Evolutionary conservation across 345 rosid species (phyloP), one percentile per base, ranked within the genome.

Genomic region (Jatropha curcas): DNA sequence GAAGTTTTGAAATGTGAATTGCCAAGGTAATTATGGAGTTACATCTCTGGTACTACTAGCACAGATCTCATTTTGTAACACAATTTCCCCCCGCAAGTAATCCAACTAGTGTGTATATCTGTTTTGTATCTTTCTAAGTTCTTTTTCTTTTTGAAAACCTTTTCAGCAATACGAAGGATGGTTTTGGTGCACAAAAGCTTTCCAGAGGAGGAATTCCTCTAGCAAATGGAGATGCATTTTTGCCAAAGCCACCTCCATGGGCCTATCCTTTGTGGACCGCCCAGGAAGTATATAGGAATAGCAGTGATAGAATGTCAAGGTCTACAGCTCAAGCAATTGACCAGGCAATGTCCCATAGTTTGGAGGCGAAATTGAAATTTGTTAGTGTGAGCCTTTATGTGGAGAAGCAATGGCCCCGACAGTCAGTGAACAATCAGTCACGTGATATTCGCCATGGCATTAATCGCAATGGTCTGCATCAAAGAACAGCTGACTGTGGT

Each of bases 181-280:
- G 88, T 71, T 77, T 88, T 60, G 86, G 88, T 80, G 71, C 86
- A 76, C 97, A 96, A 71, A 96, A 96, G 84, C 90, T 92, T 75
- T 96, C 96, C 60, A 89, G 84, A 81, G 98, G 97, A 73, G 99
- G 99, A 24, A 96, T 96, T 80, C 99, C 99, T 71, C 86, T 96
- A 48, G 99, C 99, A 68, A 91, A 93, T 78, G 94, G 99, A 73
- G 98, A 96, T 84, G 99, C 92, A 74, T 84, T 95, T 81, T 74
- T 93, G 84, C 98, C 81, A 35, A 91, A 90, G 86, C 99, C 99
- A 45, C 99, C 99, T 79, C 96, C 99, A 52, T 96, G 98, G 99
- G 99, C 99, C 71, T 96, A 89, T 89, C 99, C 99, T 74, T 84
- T 96, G 82, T 86, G 98, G 97, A 93, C 96, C 82, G 71, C 94